These are phyloP conservation scores for Russula dissimulans DNA, from an alignment of 768 basidiomycete species.

Conservation along the genomic window DNA sequence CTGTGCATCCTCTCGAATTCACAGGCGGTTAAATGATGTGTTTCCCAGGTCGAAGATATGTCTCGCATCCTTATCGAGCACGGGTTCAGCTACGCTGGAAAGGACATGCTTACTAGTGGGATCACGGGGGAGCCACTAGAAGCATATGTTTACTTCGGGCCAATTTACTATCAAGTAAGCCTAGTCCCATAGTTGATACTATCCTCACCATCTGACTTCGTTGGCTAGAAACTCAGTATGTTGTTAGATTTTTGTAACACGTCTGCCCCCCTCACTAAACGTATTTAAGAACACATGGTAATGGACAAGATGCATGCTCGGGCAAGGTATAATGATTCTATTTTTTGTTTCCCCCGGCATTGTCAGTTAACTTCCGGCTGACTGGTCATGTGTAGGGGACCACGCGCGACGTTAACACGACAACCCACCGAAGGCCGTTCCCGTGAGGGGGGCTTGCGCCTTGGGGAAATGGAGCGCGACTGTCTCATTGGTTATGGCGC, in stretches of 20 bases:
- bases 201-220: conserved; percentile 2
- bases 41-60: conserved; percentile 86
- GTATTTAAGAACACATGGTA: conserved; percentile 82
- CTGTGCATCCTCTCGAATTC: conserved; percentile 5
- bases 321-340: conserved; percentile 52
- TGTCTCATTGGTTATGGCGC: conserved; percentile 99
- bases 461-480: conserved; percentile 99
- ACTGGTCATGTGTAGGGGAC: conserved; percentile 49
- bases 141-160: conserved; percentile 97
- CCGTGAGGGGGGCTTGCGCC: conserved; percentile 90
- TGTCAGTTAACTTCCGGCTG: background rate
- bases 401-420: conserved; percentile 90
- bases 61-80: conserved; percentile 88
- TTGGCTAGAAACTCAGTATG: conserved; percentile 84
- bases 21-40: background rate
- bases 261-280: conserved; percentile 6
- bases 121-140: conserved; percentile 96
- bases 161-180: conserved; percentile 89
- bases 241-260: conserved; percentile 6
- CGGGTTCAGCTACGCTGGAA: conserved; percentile 97
- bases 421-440: conserved; percentile 99
- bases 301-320: conserved; percentile 99
- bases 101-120: conserved; percentile 97
- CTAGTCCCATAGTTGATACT: background rate
- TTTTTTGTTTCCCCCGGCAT: background rate